Percentiles rank a stretch among this genome's conserved stretches.
phyloP scores from a whole-genome alignment of 2,329 filamentous ascomycete species.

The Neopestalotiopsis sp. region DNA sequence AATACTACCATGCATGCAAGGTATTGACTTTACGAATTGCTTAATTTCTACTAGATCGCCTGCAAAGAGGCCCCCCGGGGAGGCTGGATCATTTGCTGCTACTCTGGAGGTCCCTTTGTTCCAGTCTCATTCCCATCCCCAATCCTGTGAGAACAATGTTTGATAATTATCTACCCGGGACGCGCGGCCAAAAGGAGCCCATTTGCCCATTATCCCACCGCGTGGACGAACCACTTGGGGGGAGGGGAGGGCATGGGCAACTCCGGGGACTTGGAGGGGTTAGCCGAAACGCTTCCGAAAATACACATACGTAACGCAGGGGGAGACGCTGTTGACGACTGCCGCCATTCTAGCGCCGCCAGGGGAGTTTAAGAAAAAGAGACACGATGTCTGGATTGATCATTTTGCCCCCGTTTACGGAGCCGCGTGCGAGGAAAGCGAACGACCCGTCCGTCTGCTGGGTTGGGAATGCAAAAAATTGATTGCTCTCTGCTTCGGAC shows the following conservation, averaged over 20 bases:
- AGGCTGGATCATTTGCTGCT: not conserved
- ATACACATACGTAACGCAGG: not conserved
- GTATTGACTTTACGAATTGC: not conserved
- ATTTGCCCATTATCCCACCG: not conserved
- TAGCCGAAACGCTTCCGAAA: conserved; percentile 3
- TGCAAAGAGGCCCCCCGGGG: not conserved
- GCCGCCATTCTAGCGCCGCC: not conserved
- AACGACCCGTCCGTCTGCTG: no score
- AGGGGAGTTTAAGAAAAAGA: not conserved
- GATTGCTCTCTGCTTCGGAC: not conserved
- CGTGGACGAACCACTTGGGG: not conserved
- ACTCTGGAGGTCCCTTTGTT: not conserved
- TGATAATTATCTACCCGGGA: not conserved
- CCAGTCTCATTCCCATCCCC: not conserved
- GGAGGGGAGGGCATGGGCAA: not conserved
- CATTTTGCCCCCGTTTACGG: no score
- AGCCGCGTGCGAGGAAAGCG: no score
- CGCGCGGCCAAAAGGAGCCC: not conserved
- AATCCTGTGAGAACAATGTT: not conserved
- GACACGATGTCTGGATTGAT: no score
- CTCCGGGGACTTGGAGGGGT: not conserved
- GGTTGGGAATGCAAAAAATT: not conserved
- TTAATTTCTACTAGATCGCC: not conserved
- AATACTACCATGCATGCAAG: conserved; percentile 1
- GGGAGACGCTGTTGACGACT: not conserved